Conservation (phyloP, 257 asterid species). For the Primulina huaijiensis region DNA sequence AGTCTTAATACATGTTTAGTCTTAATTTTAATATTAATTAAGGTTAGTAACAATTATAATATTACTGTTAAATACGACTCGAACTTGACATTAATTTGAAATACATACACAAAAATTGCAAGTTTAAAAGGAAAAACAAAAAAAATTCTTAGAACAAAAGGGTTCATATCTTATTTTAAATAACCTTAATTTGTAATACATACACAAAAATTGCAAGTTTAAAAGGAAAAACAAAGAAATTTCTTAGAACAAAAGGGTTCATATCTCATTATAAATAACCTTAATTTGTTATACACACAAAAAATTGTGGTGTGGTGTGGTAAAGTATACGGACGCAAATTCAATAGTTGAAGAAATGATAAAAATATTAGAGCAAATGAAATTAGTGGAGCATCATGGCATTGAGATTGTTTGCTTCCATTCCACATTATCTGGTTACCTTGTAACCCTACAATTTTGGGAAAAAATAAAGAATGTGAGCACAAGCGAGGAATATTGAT, state of each 20-base stretch:
- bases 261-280: not conserved
- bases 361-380: not conserved
- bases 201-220: too few relatives aligned
- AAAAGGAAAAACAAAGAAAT: too few relatives aligned
- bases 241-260: not conserved
- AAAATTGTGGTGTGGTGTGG: not conserved
- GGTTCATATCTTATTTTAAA: not conserved
- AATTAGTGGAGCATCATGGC: not conserved
- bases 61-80: too few relatives aligned
- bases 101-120: too few relatives aligned
- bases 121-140: too few relatives aligned
- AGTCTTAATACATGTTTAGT: too few relatives aligned
- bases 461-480: not conserved
- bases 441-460: not conserved
- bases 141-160: not conserved
- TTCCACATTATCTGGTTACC: not conserved
- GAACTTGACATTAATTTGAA: too few relatives aligned
- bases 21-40: too few relatives aligned
- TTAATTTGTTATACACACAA: not conserved
- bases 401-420: not conserved
- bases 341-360: not conserved
- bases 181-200: not conserved
- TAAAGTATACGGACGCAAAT: not conserved
- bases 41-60: too few relatives aligned
- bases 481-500: not conserved